These are phyloP conservation scores for Fusarium albosuccineum DNA, from an alignment of 2,329 filamentous ascomycete genomes.

Conservation along the genomic window DNA sequence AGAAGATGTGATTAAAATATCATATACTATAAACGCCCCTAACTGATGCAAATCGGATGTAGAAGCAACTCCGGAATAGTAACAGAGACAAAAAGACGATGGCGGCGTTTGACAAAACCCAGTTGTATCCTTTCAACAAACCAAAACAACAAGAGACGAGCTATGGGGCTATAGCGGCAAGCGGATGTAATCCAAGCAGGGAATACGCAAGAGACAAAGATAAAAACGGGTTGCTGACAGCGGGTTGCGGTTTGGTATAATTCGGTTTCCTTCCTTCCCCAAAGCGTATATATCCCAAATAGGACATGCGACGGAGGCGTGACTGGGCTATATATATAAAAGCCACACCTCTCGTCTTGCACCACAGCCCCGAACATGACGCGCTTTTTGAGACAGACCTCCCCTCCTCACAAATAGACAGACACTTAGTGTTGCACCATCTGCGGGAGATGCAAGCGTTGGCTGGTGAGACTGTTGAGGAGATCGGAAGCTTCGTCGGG, in stretches of 20 bases:
- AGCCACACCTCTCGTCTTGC: background rate
- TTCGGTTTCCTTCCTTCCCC: slow-evolving; percentile 6
- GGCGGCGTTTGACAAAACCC: slow-evolving; percentile 8
- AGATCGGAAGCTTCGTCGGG: slow-evolving; percentile 23
- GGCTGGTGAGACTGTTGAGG: slow-evolving; percentile 33
- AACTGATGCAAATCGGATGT: slow-evolving; percentile 40
- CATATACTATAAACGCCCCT: slow-evolving; percentile 49
- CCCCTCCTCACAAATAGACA: background rate
- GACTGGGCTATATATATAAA: background rate
- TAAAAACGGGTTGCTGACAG: slow-evolving; percentile 22
- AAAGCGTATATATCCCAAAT: slow-evolving; percentile 9
- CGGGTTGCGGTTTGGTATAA: slow-evolving; percentile 14
- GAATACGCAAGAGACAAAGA: slow-evolving; percentile 38
- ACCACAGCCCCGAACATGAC: slow-evolving; percentile 1
- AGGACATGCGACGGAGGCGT: background rate
- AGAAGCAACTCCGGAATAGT: slow-evolving; percentile 39
- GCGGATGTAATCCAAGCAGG: slow-evolving; percentile 25
- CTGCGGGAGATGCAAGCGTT: slow-evolving; percentile 45
- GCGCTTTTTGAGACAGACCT: background rate
- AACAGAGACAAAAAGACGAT: slow-evolving; percentile 22
- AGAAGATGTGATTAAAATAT: slow-evolving; percentile 47
- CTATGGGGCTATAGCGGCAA: slow-evolving; percentile 35
- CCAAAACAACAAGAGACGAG: slow-evolving; percentile 24
- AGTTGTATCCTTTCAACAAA: slow-evolving; percentile 35
- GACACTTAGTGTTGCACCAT: slow-evolving; percentile 35